phyloP scores from a whole-genome alignment of 2,329 filamentous ascomycete genomes.

The Venturia aucupariae region DNA sequence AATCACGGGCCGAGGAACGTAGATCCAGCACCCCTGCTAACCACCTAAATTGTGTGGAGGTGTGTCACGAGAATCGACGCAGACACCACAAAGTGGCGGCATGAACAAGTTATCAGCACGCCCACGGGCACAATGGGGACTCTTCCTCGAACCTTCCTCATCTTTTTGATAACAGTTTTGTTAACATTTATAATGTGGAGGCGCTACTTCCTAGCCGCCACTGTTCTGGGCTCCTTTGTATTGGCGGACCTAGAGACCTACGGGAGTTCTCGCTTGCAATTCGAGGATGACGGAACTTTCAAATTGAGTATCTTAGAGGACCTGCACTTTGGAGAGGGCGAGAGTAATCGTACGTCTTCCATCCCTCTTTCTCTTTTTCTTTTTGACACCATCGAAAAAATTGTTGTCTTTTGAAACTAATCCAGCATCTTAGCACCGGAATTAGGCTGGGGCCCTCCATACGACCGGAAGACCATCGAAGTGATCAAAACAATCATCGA shows the following conservation, averaged over 20 bases:
- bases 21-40: too few species aligned
- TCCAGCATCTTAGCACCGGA: conserved; percentile 27
- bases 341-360: conserved; percentile 18
- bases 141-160: not conserved
- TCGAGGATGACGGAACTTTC: conserved; percentile 31
- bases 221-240: not conserved
- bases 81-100: not conserved
- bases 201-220: not conserved
- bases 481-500: conserved; percentile 53
- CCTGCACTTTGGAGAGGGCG: conserved; percentile 62
- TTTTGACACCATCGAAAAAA: not conserved
- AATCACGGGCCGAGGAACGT: too few species aligned
- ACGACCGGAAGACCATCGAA: conserved; percentile 47
- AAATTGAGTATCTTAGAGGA: conserved; percentile 56
- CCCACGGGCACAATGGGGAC: not conserved
- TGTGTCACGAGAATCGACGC: too few species aligned
- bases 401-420: not conserved
- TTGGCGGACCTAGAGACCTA: not conserved
- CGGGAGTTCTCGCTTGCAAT: conserved; percentile 17
- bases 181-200: not conserved
- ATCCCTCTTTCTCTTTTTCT: too few species aligned
- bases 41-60: too few species aligned
- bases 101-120: not conserved
- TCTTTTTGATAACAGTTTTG: not conserved
- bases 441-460: conserved; percentile 36